Base-by-base conservation (phyloP, 345 rosid genomes). In the Boechera divaricarpa region DNA sequence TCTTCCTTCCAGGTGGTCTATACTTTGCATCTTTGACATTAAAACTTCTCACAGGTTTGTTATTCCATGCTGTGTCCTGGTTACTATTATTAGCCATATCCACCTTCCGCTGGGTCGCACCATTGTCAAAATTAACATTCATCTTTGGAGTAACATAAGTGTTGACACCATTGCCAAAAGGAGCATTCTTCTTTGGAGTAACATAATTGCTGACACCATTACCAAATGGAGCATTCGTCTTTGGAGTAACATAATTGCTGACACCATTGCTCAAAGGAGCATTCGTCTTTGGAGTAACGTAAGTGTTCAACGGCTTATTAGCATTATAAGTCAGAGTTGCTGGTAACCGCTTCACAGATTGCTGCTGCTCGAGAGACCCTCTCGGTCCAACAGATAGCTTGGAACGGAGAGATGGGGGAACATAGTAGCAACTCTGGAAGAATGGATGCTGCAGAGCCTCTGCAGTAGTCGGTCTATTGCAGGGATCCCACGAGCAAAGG, bases 401-500 rank as follows among this genome's bases (percentile, higher is more conserved):
- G 53, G 87, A 61, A 56, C 96, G 96, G 68, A 92, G 96, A 32
- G 91, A 86, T 44, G 98, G 98, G 32, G 99, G 96, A 74, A 92
- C 86, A 81, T 91, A 95, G 72, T 80, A 89, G 82, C 99, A 92
- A 78, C 90, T 85, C 96, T 89, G 89, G 73, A 95, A 95, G 86
- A 90, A 95, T 12, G 99, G 96, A 85, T 92, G 98, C 69, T 92
- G 97, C 72, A 95, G 88, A 61, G 86, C 94, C 76, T 92, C 99
- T n/a, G 82, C 87, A 51, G 98, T 96, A 12, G 86, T 84, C 3
- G 94, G 96, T 87, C 99, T 86, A 80, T 83, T 83, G 86, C 82
- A 73, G 42, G 99, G 99, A 86, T 95, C 98, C 99, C 98, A 95
- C 3, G 92, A 88, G 85, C 99, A 95, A 31, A 95, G 97, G 2